Evolutionary conservation across 2,329 filamentous ascomycete species (phyloP).

Genomic region (Pestalotiopsis sp.): DNA sequence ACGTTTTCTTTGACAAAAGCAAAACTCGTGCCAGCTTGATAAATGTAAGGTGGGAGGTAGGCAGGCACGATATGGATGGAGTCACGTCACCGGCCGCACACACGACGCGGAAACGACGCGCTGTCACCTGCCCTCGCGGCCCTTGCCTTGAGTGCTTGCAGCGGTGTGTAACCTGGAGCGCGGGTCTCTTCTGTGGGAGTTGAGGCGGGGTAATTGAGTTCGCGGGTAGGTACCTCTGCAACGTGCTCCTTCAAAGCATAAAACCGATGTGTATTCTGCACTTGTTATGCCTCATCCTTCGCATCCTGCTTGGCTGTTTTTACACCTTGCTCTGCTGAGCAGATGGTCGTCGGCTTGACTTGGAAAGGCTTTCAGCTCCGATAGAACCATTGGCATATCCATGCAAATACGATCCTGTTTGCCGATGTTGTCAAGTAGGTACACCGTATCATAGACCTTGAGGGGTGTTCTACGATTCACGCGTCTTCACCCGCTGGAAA

Average conservation of each 20-base stretch:
- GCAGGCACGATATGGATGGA: background rate
- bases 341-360: background rate
- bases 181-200: background rate
- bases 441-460: background rate
- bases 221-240: background rate
- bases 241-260: background rate
- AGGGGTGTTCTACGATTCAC: background rate
- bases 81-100: background rate
- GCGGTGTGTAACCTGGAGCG: constrained; percentile 2
- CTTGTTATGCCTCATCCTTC: background rate
- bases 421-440: too few relatives aligned
- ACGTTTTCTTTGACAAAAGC: background rate
- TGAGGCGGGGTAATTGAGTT: background rate
- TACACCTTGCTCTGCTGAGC: background rate
- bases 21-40: background rate
- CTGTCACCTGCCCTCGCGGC: background rate
- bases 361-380: background rate
- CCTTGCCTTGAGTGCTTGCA: background rate
- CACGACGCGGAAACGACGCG: constrained; percentile 5
- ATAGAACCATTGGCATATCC: background rate
- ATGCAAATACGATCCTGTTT: background rate
- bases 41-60: background rate
- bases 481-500: background rate
- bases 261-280: background rate
- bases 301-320: background rate